Conservation (phyloP, 2,329 filamentous ascomycete species). For the Anisogramma anomala region DNA sequence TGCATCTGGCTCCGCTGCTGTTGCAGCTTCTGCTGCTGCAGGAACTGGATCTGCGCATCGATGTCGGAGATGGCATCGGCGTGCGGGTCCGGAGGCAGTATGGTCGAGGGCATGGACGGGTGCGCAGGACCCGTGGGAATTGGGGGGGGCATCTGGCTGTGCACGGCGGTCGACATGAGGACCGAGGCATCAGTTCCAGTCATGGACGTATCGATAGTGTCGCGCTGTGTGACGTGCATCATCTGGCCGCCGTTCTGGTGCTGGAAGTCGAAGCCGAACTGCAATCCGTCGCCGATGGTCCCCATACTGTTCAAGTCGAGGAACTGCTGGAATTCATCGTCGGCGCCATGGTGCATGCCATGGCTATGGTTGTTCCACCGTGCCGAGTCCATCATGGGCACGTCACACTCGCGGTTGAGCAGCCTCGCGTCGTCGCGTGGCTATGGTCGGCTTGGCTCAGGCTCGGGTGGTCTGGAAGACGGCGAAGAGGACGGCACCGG, state of each 20-base stretch:
- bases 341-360: conserved; percentile 35
- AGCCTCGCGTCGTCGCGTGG: no score
- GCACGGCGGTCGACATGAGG: conserved; percentile 28
- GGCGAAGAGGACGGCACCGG: no score
- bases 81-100: conserved; percentile 32
- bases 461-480: no score
- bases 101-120: conserved; percentile 33
- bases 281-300: conserved; percentile 39
- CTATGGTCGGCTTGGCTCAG: no score
- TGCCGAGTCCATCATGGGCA: conserved; percentile 41
- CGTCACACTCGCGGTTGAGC: conserved; percentile 8
- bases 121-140: conserved; percentile 37
- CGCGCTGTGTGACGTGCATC: conserved; percentile 26
- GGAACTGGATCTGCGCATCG: conserved; percentile 54
- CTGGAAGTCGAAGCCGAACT: conserved; percentile 50
- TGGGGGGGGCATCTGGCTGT: conserved; percentile 34
- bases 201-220: conserved; percentile 40
- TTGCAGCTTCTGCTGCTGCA: conserved; percentile 52
- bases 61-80: conserved; percentile 46
- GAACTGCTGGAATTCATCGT: conserved; percentile 55
- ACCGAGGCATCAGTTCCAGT: conserved; percentile 30
- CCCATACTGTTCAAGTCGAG: conserved; percentile 48
- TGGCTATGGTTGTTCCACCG: conserved; percentile 48
- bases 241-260: conserved; percentile 27
- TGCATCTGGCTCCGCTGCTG: conserved; percentile 47